Conservation (phyloP, 192 early-diverging fungal genomes). For the Chytriomyces confervae region DNA sequence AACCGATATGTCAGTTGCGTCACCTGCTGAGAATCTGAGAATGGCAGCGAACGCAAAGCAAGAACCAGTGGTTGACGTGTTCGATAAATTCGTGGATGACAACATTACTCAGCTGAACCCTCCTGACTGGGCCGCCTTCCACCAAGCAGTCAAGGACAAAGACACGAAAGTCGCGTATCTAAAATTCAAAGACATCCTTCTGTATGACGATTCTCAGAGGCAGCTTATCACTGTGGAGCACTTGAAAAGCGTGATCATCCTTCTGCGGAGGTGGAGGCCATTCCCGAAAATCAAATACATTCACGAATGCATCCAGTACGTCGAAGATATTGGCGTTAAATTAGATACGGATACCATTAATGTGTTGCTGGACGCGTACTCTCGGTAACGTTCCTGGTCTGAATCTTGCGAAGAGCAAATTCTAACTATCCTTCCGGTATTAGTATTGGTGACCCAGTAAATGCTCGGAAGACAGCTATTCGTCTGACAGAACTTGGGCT, state of each 20-base stretch:
- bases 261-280: conserved; percentile 25
- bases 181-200: conserved; percentile 43
- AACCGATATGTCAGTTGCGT: no score
- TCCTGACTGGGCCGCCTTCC: conserved; percentile 41
- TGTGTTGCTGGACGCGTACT: conserved; percentile 34
- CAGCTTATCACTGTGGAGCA: conserved; percentile 27
- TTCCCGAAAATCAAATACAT: conserved; percentile 36
- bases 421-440: neutral
- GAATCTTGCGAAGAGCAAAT: no score
- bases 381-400: neutral
- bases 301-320: conserved; percentile 21
- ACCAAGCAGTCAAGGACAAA: conserved; percentile 21
- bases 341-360: conserved; percentile 34
- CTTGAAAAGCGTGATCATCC: conserved; percentile 23
- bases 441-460: conserved; percentile 33
- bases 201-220: conserved; percentile 31
- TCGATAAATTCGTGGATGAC: neutral
- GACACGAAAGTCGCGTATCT: conserved; percentile 38
- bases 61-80: neutral
- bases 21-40: no score
- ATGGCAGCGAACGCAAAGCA: no score
- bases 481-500: conserved; percentile 13
- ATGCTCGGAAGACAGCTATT: conserved; percentile 15
- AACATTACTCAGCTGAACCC: conserved; percentile 12
- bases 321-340: conserved; percentile 29